Base-by-base conservation (phyloP, 257 asterid species). In the Coffea eugenioides region DNA sequence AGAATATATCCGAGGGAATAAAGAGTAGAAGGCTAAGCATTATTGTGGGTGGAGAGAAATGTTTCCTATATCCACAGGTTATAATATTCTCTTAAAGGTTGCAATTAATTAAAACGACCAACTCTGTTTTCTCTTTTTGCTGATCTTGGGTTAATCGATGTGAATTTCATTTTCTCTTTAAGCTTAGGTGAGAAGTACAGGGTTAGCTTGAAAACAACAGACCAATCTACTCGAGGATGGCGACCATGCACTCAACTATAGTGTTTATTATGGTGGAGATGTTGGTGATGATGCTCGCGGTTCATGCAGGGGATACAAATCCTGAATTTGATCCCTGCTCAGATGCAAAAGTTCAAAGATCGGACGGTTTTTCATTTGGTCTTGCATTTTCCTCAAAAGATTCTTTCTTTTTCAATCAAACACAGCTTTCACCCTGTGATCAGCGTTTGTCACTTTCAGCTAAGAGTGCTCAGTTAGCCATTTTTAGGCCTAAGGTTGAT, bases 391-490 rank as follows among this genome's bases (percentile, higher is more conserved):
- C 98, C 21, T 84, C 96, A 1, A 94, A 62, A 83, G 88, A 92
- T 11, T 82, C 90, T 1, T 96, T 94, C 87, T 90, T 94, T 62
- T 92, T 83, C 90, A 90, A 96, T 80, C 89, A 88, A 77, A 87
- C 92, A 10, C 98, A 94, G 86, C 97, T 96, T 73, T 96, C 99
- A 1, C 99, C 99, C 0, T 94, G 99, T 56, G 98, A 96, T 84
- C 76, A 74, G 0, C 97, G 99, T 2, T 97, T 96, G 64, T 10
- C 91, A 48, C 93, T 96, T 34, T 23, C 92, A 12, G 81, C 81
- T n/a, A 75, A 66, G 25, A 59, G 70, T 2, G 90, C 94, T 4
- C 83, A 88, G 66, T 86, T 94, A 1, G 97, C 97, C 2, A 82
- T 96, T 65, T 96, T 94, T 75, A 87, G 99, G 92, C 97, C 98